Evolutionary conservation across 805 yeast species (phyloP).

Genomic region (Saccharomycopsis sp.): DNA sequence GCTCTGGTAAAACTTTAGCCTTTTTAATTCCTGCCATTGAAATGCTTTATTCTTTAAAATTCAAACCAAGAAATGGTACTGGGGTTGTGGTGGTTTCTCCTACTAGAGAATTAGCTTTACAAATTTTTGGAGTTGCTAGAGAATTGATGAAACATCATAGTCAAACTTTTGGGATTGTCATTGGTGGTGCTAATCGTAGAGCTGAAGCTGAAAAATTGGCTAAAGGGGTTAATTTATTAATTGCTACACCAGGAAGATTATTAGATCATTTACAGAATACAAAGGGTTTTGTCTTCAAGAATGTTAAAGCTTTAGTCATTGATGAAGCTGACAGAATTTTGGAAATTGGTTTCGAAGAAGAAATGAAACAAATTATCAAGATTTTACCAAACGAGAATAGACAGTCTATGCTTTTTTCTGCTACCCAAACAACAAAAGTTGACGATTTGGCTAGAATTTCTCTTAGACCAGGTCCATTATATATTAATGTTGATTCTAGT

Average conservation of each 20-base stretch:
- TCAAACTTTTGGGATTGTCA: constrained; percentile 92
- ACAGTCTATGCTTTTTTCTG: constrained; percentile 97
- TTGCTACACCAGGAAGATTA: constrained; percentile 97
- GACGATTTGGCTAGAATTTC: constrained; percentile 97
- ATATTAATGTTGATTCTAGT: constrained; percentile 85
- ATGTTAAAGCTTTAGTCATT: constrained; percentile 84
- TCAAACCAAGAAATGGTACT: constrained; percentile 97
- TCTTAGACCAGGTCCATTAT: constrained; percentile 82
- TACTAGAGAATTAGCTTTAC: constrained; percentile 94
- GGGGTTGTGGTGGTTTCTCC: constrained; percentile 96
- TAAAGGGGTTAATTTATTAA: constrained; percentile 87
- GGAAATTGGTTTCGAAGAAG: constrained; percentile 98
- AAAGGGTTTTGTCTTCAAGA: constrained; percentile 85
- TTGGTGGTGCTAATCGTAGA: constrained; percentile 97
- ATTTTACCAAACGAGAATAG: constrained; percentile 88
- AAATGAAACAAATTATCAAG: constrained; percentile 93
- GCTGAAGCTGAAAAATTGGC: constrained; percentile 91
- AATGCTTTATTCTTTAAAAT: constrained; percentile 76
- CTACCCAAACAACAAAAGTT: constrained; percentile 97
- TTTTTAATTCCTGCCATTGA: constrained; percentile 94
- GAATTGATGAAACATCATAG: constrained; percentile 85
- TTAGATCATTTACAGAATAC: constrained; percentile 96
- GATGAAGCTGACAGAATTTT: constrained; percentile 98
- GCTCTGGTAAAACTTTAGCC: constrained; percentile 96
- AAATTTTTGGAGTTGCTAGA: constrained; percentile 95